Conservation (phyloP, 148 eudicot species). For the Limonium bicolor region DNA sequence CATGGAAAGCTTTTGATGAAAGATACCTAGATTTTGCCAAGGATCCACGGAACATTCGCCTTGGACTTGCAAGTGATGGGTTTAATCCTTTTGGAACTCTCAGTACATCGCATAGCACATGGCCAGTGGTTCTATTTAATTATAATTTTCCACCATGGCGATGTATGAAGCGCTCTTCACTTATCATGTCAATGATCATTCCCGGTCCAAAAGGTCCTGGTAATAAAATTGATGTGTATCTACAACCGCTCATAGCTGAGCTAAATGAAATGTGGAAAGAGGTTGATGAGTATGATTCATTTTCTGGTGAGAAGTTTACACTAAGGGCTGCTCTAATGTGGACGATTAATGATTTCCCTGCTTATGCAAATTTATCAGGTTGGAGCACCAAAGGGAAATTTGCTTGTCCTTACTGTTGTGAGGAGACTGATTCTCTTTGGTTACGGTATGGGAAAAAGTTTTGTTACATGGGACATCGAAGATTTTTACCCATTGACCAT, state of each 20-base stretch:
- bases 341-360: conserved; percentile 12
- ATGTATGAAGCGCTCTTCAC: not conserved
- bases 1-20: not conserved
- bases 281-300: conserved; percentile 2
- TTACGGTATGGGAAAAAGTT: conserved; percentile 1
- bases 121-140: conserved; percentile 1
- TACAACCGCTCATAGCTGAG: conserved; percentile 7
- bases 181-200: conserved; percentile 1
- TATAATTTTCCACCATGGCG: conserved; percentile 3
- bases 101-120: too few species aligned
- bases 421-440: conserved; percentile 3
- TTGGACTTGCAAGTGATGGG: not conserved
- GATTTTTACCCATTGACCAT: not conserved
- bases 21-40: not conserved
- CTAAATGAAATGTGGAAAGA: conserved; percentile 6
- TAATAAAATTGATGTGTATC: conserved; percentile 2
- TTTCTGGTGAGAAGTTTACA: conserved; percentile 1
- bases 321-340: conserved; percentile 3
- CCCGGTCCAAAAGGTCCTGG: not conserved
- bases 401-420: conserved; percentile 7
- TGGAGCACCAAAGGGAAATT: conserved; percentile 8
- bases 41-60: not conserved
- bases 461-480: too few species aligned
- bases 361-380: conserved; percentile 11
- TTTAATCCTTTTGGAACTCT: conserved; percentile 1